Evolutionary conservation across 2,329 filamentous ascomycete genomes (phyloP), one percentile per base, ranked within the genome.

Genomic region (Akanthomyces dipterigenus): DNA sequence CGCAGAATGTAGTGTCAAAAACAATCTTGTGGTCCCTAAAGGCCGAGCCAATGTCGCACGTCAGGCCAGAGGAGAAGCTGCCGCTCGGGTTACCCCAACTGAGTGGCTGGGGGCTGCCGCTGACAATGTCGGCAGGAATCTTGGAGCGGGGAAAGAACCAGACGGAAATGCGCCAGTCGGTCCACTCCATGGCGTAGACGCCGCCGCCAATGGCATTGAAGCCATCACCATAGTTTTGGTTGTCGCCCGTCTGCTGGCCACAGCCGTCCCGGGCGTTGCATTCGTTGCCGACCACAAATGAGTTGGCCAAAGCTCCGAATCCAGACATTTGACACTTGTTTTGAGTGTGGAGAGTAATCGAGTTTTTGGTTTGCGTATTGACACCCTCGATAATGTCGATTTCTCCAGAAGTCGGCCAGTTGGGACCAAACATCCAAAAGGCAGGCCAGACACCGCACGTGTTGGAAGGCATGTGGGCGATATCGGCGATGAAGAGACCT

Each of bases 1-100:
- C 93, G 73, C 93, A 97, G 72, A 96, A 91, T 6, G 89, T 89
- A 1, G 87, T 95, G 75, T 93, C 86, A 73, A 95, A 87, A 65
- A 93, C 83, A 65, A 97, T 86, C 67, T 88, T 83, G 77, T 96
- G 83, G 63, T 88, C 75, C 63, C 77, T 77, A 77, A 97, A 96
- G 73, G 88, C 82, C 1, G 75, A 65, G 63, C 86, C 78, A 65
- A 96, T 88, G 67, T 93, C 77, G 75, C 93, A 97, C 61, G 78
- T 80, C 1, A 82, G 84, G 45, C 79, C 82, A 12, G 85, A 83
- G 4, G 78, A 75, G 74, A 96, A 97, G 38, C 78, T 79, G 11
- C 89, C 90, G 1, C 82, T 71, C 0, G 93, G 90, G 1, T 72
- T 76, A 14, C 86, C 87, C 88, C 92, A 96, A n/a, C 69, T 73